Evolutionary conservation across 345 rosid species (phyloP).

Genomic region (Gossypioides kirkii): DNA sequence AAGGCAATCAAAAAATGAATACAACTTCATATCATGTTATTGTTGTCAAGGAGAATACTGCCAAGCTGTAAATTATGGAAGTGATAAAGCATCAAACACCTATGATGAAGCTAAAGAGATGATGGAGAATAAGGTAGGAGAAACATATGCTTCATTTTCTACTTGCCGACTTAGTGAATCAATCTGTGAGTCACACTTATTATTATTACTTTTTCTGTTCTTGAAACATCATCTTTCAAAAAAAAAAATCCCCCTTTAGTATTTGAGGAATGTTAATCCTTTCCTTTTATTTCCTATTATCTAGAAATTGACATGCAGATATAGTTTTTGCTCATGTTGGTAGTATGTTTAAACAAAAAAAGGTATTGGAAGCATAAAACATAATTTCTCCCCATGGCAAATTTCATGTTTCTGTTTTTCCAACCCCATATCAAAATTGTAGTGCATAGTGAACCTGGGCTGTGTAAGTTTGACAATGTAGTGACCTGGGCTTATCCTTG

Average conservation of each 20-base stretch:
- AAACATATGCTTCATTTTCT: conserved; percentile 22
- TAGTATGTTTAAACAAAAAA: background rate
- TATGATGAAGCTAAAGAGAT: background rate
- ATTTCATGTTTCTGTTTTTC: background rate
- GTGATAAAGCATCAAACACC: conserved; percentile 15
- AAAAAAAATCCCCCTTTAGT: too few species aligned
- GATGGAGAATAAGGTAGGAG: conserved; percentile 27
- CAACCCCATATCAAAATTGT: background rate
- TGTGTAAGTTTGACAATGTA: background rate
- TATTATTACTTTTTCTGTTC: background rate
- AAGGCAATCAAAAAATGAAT: background rate
- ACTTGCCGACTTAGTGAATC: background rate
- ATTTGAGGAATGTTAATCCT: too few species aligned
- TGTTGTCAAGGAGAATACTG: background rate
- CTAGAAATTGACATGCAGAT: background rate
- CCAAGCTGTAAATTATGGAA: background rate
- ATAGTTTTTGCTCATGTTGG: background rate
- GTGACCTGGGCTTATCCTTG: background rate
- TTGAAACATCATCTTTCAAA: background rate
- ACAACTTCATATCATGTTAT: background rate
- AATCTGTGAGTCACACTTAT: conserved; percentile 17
- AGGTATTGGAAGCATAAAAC: background rate
- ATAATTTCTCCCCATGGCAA: background rate
- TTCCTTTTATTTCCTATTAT: background rate
- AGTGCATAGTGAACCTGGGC: background rate